phyloP scores from a whole-genome alignment of 768 basidiomycete species.

The Trichaptum fuscoviolaceum region DNA sequence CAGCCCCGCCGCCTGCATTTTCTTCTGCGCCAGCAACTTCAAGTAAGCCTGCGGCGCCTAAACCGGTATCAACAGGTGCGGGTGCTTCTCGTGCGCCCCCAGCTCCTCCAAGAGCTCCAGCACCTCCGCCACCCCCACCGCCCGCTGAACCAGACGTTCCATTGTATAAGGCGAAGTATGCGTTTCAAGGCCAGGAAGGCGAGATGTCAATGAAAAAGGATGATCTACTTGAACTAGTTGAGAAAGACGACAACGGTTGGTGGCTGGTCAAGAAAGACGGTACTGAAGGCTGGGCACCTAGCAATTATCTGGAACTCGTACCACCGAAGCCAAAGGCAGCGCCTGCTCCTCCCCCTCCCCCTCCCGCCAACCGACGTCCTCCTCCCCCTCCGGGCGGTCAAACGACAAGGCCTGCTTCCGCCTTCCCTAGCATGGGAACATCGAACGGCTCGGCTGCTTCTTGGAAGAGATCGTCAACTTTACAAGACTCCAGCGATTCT shows the following conservation, averaged over 20 bases:
- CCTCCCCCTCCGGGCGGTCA: conserved; percentile 32
- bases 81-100: conserved; percentile 41
- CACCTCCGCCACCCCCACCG: conserved; percentile 49
- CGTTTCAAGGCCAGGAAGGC: conserved; percentile 90
- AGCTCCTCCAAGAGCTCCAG: conserved; percentile 39
- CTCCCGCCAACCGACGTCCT: conserved; percentile 37
- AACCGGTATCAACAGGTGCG: conserved; percentile 22
- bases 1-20: conserved; percentile 30
- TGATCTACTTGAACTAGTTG: conserved; percentile 84
- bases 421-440: conserved; percentile 71
- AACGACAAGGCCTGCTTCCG: conserved; percentile 59
- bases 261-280: conserved; percentile 88
- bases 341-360: conserved; percentile 67
- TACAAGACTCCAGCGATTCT: conserved; percentile 22
- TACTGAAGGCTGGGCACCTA: conserved; percentile 91
- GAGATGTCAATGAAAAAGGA: conserved; percentile 90
- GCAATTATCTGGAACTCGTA: conserved; percentile 84
- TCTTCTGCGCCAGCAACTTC: conserved; percentile 33
- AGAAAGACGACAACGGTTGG: conserved; percentile 96
- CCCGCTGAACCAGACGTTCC: conserved; percentile 60
- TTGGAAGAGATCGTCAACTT: conserved; percentile 57
- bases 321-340: conserved; percentile 60
- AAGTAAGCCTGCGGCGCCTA: conserved; percentile 14
- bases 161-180: conserved; percentile 82
- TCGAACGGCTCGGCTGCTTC: conserved; percentile 66